These are phyloP conservation scores for Ascosphaera aggregata DNA, from an alignment of 2,329 filamentous ascomycete species.

Conservation along the genomic window DNA sequence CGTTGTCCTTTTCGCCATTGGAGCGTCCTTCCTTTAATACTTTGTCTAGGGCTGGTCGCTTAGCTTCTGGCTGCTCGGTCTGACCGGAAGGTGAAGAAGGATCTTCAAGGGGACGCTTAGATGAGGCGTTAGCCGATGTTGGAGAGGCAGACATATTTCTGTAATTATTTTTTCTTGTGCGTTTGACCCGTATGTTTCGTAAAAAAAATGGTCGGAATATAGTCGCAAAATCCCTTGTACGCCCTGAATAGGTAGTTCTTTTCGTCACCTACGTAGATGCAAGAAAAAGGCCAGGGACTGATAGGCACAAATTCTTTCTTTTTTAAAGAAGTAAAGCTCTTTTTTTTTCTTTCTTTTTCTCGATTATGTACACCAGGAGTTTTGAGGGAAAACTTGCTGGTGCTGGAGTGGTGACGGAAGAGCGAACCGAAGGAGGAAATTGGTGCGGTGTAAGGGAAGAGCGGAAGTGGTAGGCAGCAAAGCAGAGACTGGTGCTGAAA, in stretches of 20 bases:
- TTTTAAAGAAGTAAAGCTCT: constrained; percentile 14
- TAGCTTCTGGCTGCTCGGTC: constrained; percentile 87
- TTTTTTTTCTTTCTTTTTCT: constrained; percentile 33
- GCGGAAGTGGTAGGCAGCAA: constrained; percentile 7
- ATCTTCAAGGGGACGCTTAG: constrained; percentile 89
- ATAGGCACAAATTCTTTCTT: constrained; percentile 4
- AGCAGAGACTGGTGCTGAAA: constrained; percentile 15
- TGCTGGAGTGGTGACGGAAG: constrained; percentile 24
- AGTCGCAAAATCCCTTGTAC: constrained; percentile 13
- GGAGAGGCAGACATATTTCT: constrained; percentile 53
- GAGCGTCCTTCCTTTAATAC: constrained; percentile 38
- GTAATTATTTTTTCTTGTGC: constrained; percentile 10
- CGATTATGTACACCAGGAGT: constrained; percentile 63
- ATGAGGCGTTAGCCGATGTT: constrained; percentile 22
- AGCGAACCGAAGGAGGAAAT: constrained; percentile 6
- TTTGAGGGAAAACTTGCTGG: constrained; percentile 88
- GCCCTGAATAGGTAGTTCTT: constrained; percentile 1
- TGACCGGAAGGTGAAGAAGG: constrained; percentile 82
- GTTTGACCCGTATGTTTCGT: constrained; percentile 2
- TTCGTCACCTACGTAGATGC: constrained; percentile 14
- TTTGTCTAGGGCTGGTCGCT: constrained; percentile 90
- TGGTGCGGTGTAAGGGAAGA: constrained; percentile 4
- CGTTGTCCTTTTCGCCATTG: constrained; percentile 21
- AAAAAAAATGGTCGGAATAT: constrained; percentile 10
- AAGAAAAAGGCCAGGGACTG: constrained; percentile 15